phyloP scores from a whole-genome alignment of 1,139 yeast species.

The Citeromyces hawaiiensis region DNA sequence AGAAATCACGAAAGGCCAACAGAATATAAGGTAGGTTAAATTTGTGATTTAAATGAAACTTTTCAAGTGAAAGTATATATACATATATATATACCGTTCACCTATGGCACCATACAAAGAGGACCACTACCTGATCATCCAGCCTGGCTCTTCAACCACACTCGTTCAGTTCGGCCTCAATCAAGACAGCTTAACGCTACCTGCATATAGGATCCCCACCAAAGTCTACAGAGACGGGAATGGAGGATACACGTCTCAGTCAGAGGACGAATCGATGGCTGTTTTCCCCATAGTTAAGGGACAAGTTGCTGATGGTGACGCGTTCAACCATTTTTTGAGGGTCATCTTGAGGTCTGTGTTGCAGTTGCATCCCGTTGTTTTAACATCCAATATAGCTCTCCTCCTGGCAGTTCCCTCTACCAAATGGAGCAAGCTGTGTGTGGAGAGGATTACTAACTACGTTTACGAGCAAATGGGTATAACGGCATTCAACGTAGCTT shows the following conservation, averaged over 20 bases:
- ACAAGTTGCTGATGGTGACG: slow-evolving; percentile 50
- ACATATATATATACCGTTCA: background rate
- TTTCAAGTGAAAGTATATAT: background rate
- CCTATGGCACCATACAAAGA: slow-evolving; percentile 34
- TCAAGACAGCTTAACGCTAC: slow-evolving; percentile 67
- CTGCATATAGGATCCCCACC: slow-evolving; percentile 64
- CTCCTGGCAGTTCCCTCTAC: slow-evolving; percentile 44
- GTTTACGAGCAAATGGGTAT: slow-evolving; percentile 64
- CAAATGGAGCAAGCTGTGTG: slow-evolving; percentile 54
- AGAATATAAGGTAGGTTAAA: no score
- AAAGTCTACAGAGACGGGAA: slow-evolving; percentile 45
- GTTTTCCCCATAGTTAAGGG: slow-evolving; percentile 56
- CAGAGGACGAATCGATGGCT: slow-evolving; percentile 25
- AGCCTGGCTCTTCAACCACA: slow-evolving; percentile 73
- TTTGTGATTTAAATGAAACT: no score
- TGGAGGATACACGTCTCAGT: slow-evolving; percentile 23
- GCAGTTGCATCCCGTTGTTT: slow-evolving; percentile 31
- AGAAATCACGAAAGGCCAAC: no score
- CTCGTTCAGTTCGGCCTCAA: slow-evolving; percentile 63
- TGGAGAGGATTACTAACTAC: slow-evolving; percentile 62
- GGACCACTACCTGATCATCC: slow-evolving; percentile 39
- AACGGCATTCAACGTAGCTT: slow-evolving; percentile 61
- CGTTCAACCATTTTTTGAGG: slow-evolving; percentile 57
- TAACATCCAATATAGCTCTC: slow-evolving; percentile 38
- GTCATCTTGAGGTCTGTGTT: slow-evolving; percentile 45